Conservation (phyloP, 73 alveolate genomes). For the Blepharisma japonicum region DNA sequence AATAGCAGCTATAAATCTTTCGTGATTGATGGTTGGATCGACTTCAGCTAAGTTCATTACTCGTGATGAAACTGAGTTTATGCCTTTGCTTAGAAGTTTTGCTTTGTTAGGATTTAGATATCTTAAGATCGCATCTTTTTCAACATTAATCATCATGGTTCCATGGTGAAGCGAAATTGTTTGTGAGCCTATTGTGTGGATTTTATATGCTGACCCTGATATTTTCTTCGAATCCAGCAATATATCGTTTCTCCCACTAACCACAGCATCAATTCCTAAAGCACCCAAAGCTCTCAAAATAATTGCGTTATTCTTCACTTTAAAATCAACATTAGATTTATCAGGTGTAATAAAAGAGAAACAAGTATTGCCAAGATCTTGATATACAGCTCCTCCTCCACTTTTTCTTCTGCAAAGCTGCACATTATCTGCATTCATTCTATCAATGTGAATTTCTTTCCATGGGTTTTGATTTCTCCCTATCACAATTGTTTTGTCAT, state of each 20-base stretch:
- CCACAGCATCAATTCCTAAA: slow-evolving; percentile 65
- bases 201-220: slow-evolving; percentile 42
- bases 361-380: slow-evolving; percentile 80
- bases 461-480: slow-evolving; percentile 94
- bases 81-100: slow-evolving; percentile 80
- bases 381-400: slow-evolving; percentile 96
- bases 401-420: slow-evolving; percentile 64
- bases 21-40: slow-evolving; percentile 47
- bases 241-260: slow-evolving; percentile 87
- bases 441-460: slow-evolving; percentile 80
- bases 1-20: slow-evolving; percentile 40
- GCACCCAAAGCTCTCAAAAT: slow-evolving; percentile 56
- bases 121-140: slow-evolving; percentile 52
- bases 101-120: slow-evolving; percentile 78
- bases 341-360: slow-evolving; percentile 79
- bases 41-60: slow-evolving; percentile 63
- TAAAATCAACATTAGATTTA: slow-evolving; percentile 56
- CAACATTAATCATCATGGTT: slow-evolving; percentile 77
- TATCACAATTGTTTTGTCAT: slow-evolving; percentile 76
- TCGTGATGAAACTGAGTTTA: slow-evolving; percentile 78
- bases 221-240: slow-evolving; percentile 69
- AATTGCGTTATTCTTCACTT: slow-evolving; percentile 72
- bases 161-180: slow-evolving; percentile 82
- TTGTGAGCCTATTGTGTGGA: slow-evolving; percentile 44
- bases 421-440: slow-evolving; percentile 61